These are phyloP conservation scores for Syzygium aromaticum DNA, from an alignment of 345 rosid genomes.

Conservation along the genomic window DNA sequence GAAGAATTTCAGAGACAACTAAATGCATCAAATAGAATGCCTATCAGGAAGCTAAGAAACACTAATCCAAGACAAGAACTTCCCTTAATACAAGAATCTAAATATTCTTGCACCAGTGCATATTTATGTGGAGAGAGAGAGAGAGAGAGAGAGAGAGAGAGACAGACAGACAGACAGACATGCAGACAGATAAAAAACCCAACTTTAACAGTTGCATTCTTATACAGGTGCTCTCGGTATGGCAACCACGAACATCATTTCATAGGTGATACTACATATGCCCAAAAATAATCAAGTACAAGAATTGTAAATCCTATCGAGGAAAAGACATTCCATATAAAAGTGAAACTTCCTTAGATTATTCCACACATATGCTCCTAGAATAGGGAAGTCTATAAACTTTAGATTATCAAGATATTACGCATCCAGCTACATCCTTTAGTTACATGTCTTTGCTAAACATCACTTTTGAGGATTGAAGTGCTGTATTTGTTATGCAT, in stretches of 20 bases:
- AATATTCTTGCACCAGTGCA: background rate
- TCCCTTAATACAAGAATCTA: background rate
- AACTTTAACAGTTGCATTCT: background rate
- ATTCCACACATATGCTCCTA: background rate
- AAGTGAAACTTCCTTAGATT: background rate
- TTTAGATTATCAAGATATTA: background rate
- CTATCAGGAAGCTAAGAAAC: background rate
- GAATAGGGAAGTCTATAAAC: background rate
- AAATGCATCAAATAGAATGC: background rate
- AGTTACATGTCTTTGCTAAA: background rate
- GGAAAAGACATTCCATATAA: background rate
- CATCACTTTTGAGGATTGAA: background rate
- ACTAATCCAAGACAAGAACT: background rate
- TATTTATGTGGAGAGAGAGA: background rate
- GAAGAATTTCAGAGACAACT: background rate
- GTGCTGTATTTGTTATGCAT: background rate
- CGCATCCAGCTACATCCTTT: background rate
- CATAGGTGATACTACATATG: background rate
- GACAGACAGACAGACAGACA: background rate
- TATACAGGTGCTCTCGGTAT: background rate
- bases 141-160: background rate
- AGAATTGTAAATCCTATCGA: background rate
- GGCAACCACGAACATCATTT: background rate
- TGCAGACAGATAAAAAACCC: background rate
- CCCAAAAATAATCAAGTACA: background rate